Evolutionary conservation across 23 red algal genomes (phyloP).

Genomic region (Rhodosorus marinus): DNA sequence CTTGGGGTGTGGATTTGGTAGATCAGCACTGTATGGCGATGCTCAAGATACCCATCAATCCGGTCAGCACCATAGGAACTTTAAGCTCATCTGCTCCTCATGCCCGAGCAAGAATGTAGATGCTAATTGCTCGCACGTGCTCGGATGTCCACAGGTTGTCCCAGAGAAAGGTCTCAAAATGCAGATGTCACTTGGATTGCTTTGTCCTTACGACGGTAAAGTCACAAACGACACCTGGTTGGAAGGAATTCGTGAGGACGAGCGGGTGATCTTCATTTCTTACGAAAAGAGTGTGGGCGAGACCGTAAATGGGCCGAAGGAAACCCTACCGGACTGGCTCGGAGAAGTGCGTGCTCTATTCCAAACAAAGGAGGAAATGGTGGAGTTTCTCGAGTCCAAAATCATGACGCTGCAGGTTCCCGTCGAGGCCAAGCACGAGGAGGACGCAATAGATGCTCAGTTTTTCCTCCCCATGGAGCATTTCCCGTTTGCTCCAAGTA

Average conservation of each 20-base stretch:
- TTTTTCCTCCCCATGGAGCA: no score
- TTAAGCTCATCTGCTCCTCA: conserved; percentile 32
- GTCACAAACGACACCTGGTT: conserved; percentile 52
- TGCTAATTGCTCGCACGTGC: no score
- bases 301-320: conserved; percentile 52
- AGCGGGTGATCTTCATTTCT: conserved; percentile 13
- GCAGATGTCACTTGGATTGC: no score
- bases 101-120: no score
- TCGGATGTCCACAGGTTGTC: no score
- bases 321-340: conserved; percentile 77
- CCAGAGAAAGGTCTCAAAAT: no score
- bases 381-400: no score
- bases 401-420: no score
- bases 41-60: conserved; percentile 66
- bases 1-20: conserved; percentile 95
- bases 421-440: no score
- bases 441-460: no score
- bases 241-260: conserved; percentile 9
- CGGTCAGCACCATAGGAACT: conserved; percentile 18
- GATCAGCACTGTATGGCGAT: conserved; percentile 86
- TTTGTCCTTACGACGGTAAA: conserved; percentile 61
- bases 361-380: no score
- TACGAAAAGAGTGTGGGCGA: conserved; percentile 64
- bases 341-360: conserved; percentile 55
- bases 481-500: no score